Conservation (phyloP, 352 stramenopile genomes). For the Phytophthora palmivora region DNA sequence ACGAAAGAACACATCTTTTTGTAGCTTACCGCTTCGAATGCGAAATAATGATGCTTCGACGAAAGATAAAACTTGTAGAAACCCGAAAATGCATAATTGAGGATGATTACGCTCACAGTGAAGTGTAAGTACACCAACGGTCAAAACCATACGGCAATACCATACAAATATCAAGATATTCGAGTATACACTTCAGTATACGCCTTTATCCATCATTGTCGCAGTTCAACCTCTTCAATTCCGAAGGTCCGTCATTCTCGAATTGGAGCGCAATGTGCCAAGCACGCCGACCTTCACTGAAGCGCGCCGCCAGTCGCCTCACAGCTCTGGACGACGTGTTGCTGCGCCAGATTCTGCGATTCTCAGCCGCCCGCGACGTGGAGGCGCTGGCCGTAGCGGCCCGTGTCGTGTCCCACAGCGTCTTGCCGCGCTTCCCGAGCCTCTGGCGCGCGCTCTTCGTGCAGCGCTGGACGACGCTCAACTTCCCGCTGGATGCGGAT, state of each 20-base stretch:
- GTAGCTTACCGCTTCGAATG: too few species aligned
- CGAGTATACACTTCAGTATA: not conserved
- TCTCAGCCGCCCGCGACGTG: slow-evolving; percentile 51
- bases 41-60: too few species aligned
- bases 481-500: slow-evolving; percentile 51
- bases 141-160: not conserved
- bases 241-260: slow-evolving; percentile 25
- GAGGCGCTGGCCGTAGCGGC: slow-evolving; percentile 58
- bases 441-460: slow-evolving; percentile 71
- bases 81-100: too few species aligned
- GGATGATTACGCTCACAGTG: not conserved
- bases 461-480: slow-evolving; percentile 66
- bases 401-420: slow-evolving; percentile 40
- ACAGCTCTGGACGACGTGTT: slow-evolving; percentile 60
- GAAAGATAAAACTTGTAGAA: too few species aligned
- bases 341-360: slow-evolving; percentile 50
- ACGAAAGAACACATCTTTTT: too few species aligned
- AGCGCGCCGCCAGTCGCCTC: slow-evolving; percentile 25
- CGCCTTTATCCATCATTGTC: slow-evolving; percentile 31
- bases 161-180: slow-evolving; percentile 6
- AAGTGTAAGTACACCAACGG: not conserved
- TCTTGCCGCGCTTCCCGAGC: slow-evolving; percentile 56
- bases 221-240: slow-evolving; percentile 17
- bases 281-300: slow-evolving; percentile 18
- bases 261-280: slow-evolving; percentile 31